Evolutionary conservation across 2,329 filamentous ascomycete genomes (phyloP).

Genomic region (Penicillium olsonii): DNA sequence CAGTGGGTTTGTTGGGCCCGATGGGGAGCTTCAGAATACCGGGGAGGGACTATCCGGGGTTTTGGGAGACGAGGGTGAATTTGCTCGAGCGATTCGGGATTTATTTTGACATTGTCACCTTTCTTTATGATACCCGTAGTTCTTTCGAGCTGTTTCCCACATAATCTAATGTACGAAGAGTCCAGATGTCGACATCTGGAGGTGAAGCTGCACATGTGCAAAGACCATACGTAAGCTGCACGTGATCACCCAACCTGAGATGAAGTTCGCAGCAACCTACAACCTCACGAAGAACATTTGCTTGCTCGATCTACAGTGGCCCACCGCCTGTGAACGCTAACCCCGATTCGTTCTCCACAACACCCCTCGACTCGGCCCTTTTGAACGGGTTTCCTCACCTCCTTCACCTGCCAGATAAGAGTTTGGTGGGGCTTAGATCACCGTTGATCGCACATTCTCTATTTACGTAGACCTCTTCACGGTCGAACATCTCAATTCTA

Average conservation of each 20-base stretch:
- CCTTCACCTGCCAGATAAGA: constrained; percentile 17
- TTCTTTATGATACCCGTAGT: background rate
- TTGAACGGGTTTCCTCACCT: background rate
- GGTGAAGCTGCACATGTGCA: no score
- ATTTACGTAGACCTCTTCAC: no score
- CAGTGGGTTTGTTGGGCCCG: constrained; percentile 39
- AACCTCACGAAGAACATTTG: no score
- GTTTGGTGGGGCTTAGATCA: constrained; percentile 26
- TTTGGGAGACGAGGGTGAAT: constrained; percentile 59
- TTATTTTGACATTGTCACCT: constrained; percentile 50
- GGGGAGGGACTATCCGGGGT: constrained; percentile 47
- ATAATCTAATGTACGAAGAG: no score
- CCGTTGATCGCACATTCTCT: constrained; percentile 37
- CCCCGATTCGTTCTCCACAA: background rate
- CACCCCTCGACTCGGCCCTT: background rate
- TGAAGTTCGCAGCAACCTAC: no score
- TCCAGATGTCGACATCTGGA: no score
- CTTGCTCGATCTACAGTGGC: background rate
- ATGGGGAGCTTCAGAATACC: constrained; percentile 44
- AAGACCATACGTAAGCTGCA: no score
- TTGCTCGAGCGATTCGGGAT: constrained; percentile 61
- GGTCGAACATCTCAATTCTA: constrained; percentile 1
- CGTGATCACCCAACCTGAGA: no score
- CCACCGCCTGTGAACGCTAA: background rate
- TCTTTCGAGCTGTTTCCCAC: no score